Evolutionary conservation across 208 protist species (phyloP).

Genomic region (Trypanosoma cruzi): DNA sequence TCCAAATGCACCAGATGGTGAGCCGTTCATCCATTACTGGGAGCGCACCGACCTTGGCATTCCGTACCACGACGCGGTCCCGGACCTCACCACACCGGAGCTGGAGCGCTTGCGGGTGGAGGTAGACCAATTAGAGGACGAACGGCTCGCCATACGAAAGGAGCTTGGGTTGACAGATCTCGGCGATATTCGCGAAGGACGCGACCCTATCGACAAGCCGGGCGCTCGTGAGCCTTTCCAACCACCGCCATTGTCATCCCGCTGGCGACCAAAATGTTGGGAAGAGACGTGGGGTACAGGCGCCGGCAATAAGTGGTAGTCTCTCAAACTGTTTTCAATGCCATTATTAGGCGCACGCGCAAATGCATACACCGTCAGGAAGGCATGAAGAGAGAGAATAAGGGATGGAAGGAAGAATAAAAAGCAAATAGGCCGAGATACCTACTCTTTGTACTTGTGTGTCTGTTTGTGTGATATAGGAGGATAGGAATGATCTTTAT

Average conservation of each 20-base stretch:
- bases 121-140: slow-evolving; percentile 82
- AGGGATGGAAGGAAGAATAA: not conserved
- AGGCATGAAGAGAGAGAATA: not conserved
- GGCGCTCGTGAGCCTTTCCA: slow-evolving; percentile 65
- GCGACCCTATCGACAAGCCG: slow-evolving; percentile 57
- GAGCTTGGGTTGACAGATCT: slow-evolving; percentile 87
- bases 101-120: slow-evolving; percentile 85
- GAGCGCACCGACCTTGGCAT: slow-evolving; percentile 88
- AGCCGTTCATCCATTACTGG: slow-evolving; percentile 88
- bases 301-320: slow-evolving; percentile 39
- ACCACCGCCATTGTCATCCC: slow-evolving; percentile 78
- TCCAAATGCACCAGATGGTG: slow-evolving; percentile 68
- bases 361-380: not conserved
- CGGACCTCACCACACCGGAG: slow-evolving; percentile 84
- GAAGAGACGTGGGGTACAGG: slow-evolving; percentile 89
- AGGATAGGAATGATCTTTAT: not conserved
- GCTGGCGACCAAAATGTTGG: slow-evolving; percentile 92
- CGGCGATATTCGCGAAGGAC: slow-evolving; percentile 85
- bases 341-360: not conserved
- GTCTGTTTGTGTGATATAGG: slow-evolving; percentile 16
- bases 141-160: slow-evolving; percentile 80
- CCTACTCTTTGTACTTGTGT: slow-evolving; percentile 4
- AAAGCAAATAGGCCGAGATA: not conserved
- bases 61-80: slow-evolving; percentile 87
- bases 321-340: slow-evolving; percentile 1